Conservation (phyloP, 306 rosid species). For the Castanospermum australe region DNA sequence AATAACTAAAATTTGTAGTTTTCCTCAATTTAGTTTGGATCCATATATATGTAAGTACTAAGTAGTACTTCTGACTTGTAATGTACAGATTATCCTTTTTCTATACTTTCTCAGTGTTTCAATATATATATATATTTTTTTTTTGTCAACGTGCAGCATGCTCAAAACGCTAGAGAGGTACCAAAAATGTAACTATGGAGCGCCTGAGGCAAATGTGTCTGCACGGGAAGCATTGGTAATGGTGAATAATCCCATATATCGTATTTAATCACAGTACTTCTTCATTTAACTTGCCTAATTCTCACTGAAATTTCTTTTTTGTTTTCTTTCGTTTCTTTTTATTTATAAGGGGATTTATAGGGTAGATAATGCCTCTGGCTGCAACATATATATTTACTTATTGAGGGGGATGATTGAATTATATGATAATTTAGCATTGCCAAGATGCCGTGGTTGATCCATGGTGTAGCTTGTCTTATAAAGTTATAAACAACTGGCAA, state of each 20-base stretch:
- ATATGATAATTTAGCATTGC: background rate
- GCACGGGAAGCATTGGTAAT: conserved; percentile 95
- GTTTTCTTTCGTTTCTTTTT: background rate
- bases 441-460: background rate
- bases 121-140: background rate
- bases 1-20: background rate
- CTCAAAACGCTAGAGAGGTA: conserved; percentile 99
- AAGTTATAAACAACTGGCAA: background rate
- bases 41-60: background rate
- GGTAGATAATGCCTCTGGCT: background rate
- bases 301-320: background rate
- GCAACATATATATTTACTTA: background rate
- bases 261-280: background rate
- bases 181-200: conserved; percentile 96
- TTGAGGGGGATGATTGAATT: background rate
- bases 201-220: conserved; percentile 84
- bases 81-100: background rate
- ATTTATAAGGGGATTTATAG: background rate
- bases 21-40: background rate
- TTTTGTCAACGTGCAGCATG: conserved; percentile 59
- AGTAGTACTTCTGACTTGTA: background rate
- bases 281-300: background rate
- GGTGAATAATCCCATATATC: conserved; percentile 11
- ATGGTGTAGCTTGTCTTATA: background rate
- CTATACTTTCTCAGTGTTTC: background rate